Base-by-base conservation (phyloP, 164 flowering plant genomes). In the Brasenia schreberi region DNA sequence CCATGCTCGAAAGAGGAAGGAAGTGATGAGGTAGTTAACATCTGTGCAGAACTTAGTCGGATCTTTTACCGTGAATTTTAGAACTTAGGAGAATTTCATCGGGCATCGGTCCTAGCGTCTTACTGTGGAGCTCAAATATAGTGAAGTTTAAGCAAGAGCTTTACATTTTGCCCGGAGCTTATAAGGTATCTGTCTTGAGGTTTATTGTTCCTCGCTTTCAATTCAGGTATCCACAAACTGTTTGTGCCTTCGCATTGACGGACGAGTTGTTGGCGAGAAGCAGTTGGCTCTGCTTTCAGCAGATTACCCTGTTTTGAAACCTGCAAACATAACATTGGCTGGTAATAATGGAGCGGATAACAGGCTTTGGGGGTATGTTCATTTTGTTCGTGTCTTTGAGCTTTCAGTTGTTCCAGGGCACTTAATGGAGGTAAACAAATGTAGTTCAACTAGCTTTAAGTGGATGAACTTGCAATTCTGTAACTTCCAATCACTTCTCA, bases 211-310 rank as follows among this genome's bases (percentile, higher is more conserved):
- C 4, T 33, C 39, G 3, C 39, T 33, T 33, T 33, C 39, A 17
- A 39, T 64, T 23, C 70, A 91, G 97, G 89, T 85, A 59, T 75
- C 81, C 56, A 64, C 59, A 42, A 71, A 75, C 71, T 39, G 66
- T 70, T 18, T 83, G 61, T 80, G 82, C 64, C 90, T 91, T 67
- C 78, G 85, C 66, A 71, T 87, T 62, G 69, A 87, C 74, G 93
- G 97, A 65, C 79, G 75, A 59, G 60, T 84, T 66, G 87, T 82
- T n/a, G 82, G 78, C 68, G 92, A 87, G 79, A 84, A 73, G 80
- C 65, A 59, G 68, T 33, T 82, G 56, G 68, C 81, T 63, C 71
- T 66, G n/a, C 11, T 65, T 5, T 68, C 69, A 45, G 68, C 69
- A 45, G 77, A 74, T 27, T 68, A 70, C 53, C 42, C 60, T 53